Base-by-base conservation (phyloP, 179 eudicot genomes). In the Monotropa hypopitys region DNA sequence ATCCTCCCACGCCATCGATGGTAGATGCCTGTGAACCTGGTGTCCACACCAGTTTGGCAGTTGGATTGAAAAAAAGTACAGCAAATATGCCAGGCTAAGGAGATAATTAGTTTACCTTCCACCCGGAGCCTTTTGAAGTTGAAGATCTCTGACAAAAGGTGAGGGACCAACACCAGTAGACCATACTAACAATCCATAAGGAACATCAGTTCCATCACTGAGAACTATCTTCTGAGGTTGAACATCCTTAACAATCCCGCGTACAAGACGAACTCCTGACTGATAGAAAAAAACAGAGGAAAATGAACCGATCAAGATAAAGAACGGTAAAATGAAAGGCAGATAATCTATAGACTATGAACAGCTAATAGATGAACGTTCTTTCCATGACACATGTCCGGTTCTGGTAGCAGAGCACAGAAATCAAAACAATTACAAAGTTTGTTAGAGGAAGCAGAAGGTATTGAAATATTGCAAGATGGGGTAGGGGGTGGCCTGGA, bases 101-200 rank as follows among this genome's bases (percentile, higher is more conserved):
- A 50, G 3, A 72, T 53, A 18, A 30, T 18, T 13, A 75, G 46
- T 78, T 82, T 75, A 96, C 98, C 99, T 88, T 84, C 98, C 99
- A 84, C 99, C 98, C 32, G 94, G 92, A 78, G 98, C 87, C 74
- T 88, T 91, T 21, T 88, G 88, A 70, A 91, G 56, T 38, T 89
- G 93, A 42, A 90, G 87, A 72, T 85, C 61, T 30, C 82, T 87
- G 46, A 94, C 89, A 71, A 96, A 94, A 62, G 88, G 59, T 30
- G 98, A 94, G 57, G 99, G 96, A 76, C 99, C 99, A 73, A 96
- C 99, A 63, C 98, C 99, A 8, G 99, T 96, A 69, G 99, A 93
- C 99, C 99, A 96, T 61, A 96, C 99, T 78, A 96, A 68, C 65
- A 96, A 87, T 30, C 99, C 99, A 81, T 93, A 94, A 5, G 99